Evolutionary conservation across 164 flowering plant genomes (phyloP).

Genomic region (Tinospora cordifolia): DNA sequence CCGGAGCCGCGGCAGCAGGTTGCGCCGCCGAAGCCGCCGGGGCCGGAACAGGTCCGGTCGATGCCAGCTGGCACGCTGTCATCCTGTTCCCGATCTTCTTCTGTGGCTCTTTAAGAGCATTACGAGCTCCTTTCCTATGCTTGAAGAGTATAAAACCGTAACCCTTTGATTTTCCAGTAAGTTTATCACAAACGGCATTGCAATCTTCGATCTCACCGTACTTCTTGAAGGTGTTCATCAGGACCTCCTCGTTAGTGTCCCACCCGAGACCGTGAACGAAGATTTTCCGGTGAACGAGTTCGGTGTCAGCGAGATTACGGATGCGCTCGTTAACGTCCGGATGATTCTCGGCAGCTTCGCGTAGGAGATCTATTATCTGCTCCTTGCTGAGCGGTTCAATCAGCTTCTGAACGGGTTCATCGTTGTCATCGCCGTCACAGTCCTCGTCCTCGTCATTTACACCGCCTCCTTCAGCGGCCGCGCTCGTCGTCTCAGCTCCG

Average conservation of each 20-base stretch:
- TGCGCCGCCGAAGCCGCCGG: too few species aligned
- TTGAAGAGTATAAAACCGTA: slow-evolving; percentile 46
- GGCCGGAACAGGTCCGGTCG: slow-evolving; percentile 27
- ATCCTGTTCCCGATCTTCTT: slow-evolving; percentile 38
- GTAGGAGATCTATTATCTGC: slow-evolving; percentile 38
- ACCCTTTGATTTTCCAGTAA: slow-evolving; percentile 51
- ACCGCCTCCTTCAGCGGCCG: too few species aligned
- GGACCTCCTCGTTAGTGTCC: slow-evolving; percentile 39
- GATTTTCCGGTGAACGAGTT: slow-evolving; percentile 54
- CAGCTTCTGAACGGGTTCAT: too few species aligned
- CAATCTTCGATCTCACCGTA: slow-evolving; percentile 52
- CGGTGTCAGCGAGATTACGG: slow-evolving; percentile 33
- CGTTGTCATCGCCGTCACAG: too few species aligned
- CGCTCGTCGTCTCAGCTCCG: too few species aligned
- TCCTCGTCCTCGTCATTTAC: too few species aligned
- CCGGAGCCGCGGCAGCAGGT: too few species aligned
- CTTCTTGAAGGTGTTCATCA: slow-evolving; percentile 24
- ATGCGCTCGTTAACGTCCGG: slow-evolving; percentile 24
- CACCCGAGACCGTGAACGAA: slow-evolving; percentile 58
- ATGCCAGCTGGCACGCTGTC: slow-evolving; percentile 45
- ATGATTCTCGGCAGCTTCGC: slow-evolving; percentile 24
- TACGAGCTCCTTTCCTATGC: slow-evolving; percentile 26
- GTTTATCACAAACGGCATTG: slow-evolving; percentile 34
- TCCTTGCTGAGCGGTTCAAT: slow-evolving; percentile 53
- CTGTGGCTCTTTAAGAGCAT: slow-evolving; percentile 42